A percentile compares a stretch with the other conserved stretches of the same genome.
phyloP scores from a whole-genome alignment of 225 moss, liverwort and hornwort genomes.

The Takakia lepidozioides region DNA sequence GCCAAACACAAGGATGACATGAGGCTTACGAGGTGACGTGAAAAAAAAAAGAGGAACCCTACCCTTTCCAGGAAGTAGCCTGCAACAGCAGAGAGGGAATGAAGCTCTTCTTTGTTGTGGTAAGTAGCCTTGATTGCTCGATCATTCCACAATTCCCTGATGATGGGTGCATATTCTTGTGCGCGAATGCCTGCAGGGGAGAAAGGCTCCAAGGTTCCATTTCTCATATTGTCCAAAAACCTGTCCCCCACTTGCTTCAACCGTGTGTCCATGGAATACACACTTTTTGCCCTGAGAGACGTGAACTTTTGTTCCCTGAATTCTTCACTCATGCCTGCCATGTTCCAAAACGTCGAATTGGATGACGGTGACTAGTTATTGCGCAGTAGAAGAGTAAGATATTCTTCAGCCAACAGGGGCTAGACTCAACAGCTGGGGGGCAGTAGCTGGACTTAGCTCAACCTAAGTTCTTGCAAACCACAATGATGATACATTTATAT shows the following conservation, averaged over 20 bases:
- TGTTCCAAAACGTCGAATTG: conserved; percentile 9
- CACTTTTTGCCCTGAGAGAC: conserved; percentile 14
- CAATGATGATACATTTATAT: too few species aligned
- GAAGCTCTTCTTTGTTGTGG: conserved; percentile 66
- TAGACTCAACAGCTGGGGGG: too few species aligned
- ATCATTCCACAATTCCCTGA: conserved; percentile 72
- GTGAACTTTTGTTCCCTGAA: neutral
- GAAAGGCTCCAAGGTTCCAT: conserved; percentile 44
- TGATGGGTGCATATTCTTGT: conserved; percentile 43
- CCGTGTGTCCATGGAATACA: conserved; percentile 52
- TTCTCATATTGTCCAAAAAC: conserved; percentile 64
- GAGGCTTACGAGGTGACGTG: too few species aligned
- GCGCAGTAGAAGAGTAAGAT: too few species aligned
- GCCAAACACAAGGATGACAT: too few species aligned
- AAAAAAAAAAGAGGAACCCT: too few species aligned
- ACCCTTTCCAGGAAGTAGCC: conserved; percentile 78
- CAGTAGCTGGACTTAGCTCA: too few species aligned
- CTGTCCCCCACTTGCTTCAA: conserved; percentile 68
- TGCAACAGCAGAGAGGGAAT: conserved; percentile 61
- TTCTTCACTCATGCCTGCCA: conserved; percentile 17
- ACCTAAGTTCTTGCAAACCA: too few species aligned
- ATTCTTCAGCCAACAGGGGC: too few species aligned
- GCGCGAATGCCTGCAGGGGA: conserved; percentile 24
- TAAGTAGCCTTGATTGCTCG: conserved; percentile 78
- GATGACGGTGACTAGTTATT: too few species aligned